Conservation (phyloP, 2,329 filamentous ascomycete genomes). For the Metarhizium brunneum region DNA sequence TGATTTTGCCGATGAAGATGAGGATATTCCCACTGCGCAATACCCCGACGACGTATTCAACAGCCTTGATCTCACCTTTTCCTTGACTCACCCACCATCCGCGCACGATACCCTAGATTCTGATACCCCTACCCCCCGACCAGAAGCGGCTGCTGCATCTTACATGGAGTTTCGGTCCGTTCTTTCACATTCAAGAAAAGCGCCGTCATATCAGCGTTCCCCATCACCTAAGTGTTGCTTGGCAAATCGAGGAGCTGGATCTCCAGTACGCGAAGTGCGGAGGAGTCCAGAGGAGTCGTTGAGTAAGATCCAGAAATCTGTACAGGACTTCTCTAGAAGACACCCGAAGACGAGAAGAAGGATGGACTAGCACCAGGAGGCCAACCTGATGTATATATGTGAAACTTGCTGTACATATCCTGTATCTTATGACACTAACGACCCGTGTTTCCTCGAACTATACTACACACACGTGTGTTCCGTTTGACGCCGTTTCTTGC, state of each 20-base stretch:
- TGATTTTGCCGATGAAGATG: slow-evolving; percentile 21
- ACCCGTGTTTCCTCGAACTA: neutral
- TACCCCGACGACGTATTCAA: slow-evolving; percentile 28
- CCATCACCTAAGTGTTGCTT: slow-evolving; percentile 26
- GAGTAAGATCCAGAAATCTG: slow-evolving; percentile 39
- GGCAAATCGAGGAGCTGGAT: slow-evolving; percentile 17
- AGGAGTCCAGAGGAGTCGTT: slow-evolving; percentile 37
- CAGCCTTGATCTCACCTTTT: slow-evolving; percentile 13
- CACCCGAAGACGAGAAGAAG: slow-evolving; percentile 32
- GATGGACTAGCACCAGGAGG: slow-evolving; percentile 25
- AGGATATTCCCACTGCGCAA: slow-evolving; percentile 29
- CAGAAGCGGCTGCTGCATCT: slow-evolving; percentile 22
- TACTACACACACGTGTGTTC: neutral
- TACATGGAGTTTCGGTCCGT: slow-evolving; percentile 28
- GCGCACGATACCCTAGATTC: slow-evolving; percentile 27
- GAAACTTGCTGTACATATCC: slow-evolving; percentile 25
- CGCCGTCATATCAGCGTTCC: slow-evolving; percentile 24
- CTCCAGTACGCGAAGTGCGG: slow-evolving; percentile 21
- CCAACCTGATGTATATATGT: slow-evolving; percentile 23
- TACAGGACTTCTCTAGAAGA: slow-evolving; percentile 29
- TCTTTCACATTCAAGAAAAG: slow-evolving; percentile 17
- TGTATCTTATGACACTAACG: slow-evolving; percentile 23
- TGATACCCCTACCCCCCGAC: slow-evolving; percentile 35
- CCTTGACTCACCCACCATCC: slow-evolving; percentile 7
- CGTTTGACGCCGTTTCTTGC: neutral